Percentiles rank a stretch among this genome's conserved stretches.
Conservation (phyloP, 1,139 yeast species). For the Kazachstania sp. region DNA sequence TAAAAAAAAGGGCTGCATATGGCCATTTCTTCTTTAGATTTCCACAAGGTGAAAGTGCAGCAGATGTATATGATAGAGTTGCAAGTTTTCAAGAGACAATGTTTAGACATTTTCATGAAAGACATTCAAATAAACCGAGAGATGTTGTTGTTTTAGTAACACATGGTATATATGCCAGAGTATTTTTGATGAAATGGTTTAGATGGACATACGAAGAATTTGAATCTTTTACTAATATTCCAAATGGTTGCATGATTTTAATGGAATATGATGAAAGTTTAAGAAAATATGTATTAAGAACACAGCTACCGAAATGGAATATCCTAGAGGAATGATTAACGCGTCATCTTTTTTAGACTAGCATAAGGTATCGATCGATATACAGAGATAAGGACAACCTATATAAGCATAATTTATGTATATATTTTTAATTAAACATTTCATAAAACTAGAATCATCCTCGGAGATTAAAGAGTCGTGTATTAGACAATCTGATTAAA, state of each 20-base stretch:
- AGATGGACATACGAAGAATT: slow-evolving; percentile 87
- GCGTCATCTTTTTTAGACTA: background rate
- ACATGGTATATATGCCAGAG: slow-evolving; percentile 92
- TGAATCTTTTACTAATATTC: slow-evolving; percentile 71
- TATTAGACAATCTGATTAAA: too few species aligned
- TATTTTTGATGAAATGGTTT: slow-evolving; percentile 86
- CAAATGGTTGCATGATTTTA: slow-evolving; percentile 72
- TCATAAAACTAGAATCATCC: too few species aligned
- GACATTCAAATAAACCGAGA: slow-evolving; percentile 17
- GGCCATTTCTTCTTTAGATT: slow-evolving; percentile 89
- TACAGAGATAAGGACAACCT: too few species aligned
- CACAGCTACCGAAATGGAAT: slow-evolving; percentile 38
- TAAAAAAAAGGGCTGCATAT: slow-evolving; percentile 73
- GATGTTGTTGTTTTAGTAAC: slow-evolving; percentile 70
- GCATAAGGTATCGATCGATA: too few species aligned
- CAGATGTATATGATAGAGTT: slow-evolving; percentile 86
- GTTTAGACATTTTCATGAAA: slow-evolving; percentile 61
- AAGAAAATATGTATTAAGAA: slow-evolving; percentile 43
- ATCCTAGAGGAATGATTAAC: slow-evolving; percentile 10
- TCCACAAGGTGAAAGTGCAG: slow-evolving; percentile 92
- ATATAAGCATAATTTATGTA: too few species aligned
- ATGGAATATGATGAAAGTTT: slow-evolving; percentile 52
- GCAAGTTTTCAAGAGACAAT: slow-evolving; percentile 83
- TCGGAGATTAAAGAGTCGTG: too few species aligned
- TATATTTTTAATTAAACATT: too few species aligned